Percentiles rank a stretch among this genome's conserved stretches.
These are phyloP conservation scores for Miamiensis avidus DNA, from an alignment of 169 alveolate species.

Conservation along the genomic window DNA sequence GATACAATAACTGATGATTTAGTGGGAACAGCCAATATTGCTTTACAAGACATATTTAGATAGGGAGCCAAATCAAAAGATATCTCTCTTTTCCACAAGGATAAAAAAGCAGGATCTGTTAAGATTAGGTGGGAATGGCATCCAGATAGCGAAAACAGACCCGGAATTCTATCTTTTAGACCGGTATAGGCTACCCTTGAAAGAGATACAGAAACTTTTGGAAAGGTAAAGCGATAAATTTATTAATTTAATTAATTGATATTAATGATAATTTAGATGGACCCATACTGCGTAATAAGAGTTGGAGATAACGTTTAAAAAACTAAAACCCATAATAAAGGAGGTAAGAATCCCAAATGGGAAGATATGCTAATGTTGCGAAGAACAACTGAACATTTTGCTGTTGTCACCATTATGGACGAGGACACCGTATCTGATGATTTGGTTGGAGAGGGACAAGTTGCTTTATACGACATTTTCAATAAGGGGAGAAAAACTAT, in stretches of 20 bases:
- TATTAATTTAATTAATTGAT: no score
- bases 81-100: background rate
- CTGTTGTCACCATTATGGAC: background rate
- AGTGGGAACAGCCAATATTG: background rate
- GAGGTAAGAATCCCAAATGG: background rate
- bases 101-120: background rate
- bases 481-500: background rate
- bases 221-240: background rate
- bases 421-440: background rate
- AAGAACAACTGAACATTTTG: background rate
- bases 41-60: background rate
- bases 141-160: background rate
- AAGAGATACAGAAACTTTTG: background rate
- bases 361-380: background rate
- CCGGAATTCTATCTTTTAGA: background rate
- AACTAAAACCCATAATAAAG: background rate
- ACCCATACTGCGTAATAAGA: background rate
- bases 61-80: background rate
- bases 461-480: background rate
- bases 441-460: background rate
- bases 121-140: background rate
- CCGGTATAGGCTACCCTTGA: background rate
- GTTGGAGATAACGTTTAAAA: background rate
- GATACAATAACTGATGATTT: background rate
- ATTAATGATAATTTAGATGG: background rate